These are phyloP conservation scores for Arachnopeziza araneosa DNA, from an alignment of 2,329 filamentous ascomycete genomes.

Conservation along the genomic window DNA sequence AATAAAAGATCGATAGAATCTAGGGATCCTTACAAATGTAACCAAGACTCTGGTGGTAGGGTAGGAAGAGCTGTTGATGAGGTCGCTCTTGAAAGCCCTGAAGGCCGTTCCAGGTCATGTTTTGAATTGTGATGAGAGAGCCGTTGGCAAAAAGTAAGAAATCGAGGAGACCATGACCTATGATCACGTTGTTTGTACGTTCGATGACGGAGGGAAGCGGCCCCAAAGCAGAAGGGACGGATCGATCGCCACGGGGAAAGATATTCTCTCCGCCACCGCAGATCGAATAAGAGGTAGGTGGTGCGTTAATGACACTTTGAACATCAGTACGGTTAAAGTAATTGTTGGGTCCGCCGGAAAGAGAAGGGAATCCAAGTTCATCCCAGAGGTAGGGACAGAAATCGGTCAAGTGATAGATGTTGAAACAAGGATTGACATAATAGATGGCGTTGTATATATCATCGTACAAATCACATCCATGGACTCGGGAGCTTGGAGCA, in stretches of 20 bases:
- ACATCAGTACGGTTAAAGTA: conserved; percentile 60
- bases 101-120: conserved; percentile 64
- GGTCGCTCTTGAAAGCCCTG: conserved; percentile 52
- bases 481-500: conserved; percentile 10
- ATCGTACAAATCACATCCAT: conserved; percentile 26
- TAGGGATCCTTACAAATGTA: too few species aligned
- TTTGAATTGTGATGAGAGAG: conserved; percentile 59
- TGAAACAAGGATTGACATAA: conserved; percentile 55
- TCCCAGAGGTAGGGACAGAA: conserved; percentile 32
- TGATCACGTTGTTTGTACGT: conserved; percentile 52
- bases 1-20: too few species aligned
- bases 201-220: conserved; percentile 57
- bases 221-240: conserved; percentile 41
- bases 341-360: conserved; percentile 46
- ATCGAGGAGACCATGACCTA: conserved; percentile 57
- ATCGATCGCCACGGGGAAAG: conserved; percentile 41
- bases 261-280: conserved; percentile 44
- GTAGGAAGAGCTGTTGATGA: conserved; percentile 20
- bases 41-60: conserved; percentile 45
- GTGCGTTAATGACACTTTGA: conserved; percentile 54
- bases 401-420: conserved; percentile 56
- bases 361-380: conserved; percentile 36
- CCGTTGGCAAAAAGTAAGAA: conserved; percentile 59
- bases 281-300: conserved; percentile 44
- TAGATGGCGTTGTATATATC: conserved; percentile 44